phyloP scores from a whole-genome alignment of 208 protist genomes.

The Leishmania amazonensis region DNA sequence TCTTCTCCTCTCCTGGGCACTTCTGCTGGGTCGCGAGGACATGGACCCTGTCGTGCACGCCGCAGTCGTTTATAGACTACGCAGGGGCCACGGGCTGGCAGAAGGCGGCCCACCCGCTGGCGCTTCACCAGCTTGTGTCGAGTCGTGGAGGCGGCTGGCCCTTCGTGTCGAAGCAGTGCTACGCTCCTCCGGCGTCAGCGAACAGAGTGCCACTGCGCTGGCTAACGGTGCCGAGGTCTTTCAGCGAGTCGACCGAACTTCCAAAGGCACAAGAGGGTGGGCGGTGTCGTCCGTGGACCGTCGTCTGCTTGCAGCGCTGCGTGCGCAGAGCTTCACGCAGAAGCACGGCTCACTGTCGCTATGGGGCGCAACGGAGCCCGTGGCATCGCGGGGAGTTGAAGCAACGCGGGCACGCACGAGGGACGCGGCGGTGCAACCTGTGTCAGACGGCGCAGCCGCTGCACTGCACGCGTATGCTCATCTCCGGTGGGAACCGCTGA shows the following conservation, averaged over 20 bases:
- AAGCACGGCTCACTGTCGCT: background rate
- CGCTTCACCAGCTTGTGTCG: background rate
- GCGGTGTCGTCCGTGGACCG: slow-evolving; percentile 10
- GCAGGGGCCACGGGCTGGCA: background rate
- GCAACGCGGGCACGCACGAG: too few species aligned
- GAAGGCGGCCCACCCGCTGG: background rate
- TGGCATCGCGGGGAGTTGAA: background rate
- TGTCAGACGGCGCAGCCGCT: background rate
- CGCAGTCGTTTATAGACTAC: slow-evolving; percentile 25
- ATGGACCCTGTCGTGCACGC: slow-evolving; percentile 9
- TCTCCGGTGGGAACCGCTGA: slow-evolving; percentile 13
- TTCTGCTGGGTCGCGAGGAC: slow-evolving; percentile 12
- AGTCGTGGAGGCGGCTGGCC: slow-evolving; percentile 21
- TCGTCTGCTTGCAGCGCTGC: background rate
- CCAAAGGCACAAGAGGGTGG: slow-evolving; percentile 13
- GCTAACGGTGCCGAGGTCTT: slow-evolving; percentile 2
- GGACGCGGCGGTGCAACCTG: background rate
- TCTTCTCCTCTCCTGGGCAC: slow-evolving; percentile 21
- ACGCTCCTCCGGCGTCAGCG: background rate
- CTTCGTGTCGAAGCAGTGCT: background rate
- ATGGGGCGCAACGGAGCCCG: background rate
- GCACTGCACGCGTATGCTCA: slow-evolving; percentile 11
- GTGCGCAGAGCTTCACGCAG: background rate
- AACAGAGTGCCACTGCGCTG: slow-evolving; percentile 1
- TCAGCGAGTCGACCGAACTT: slow-evolving; percentile 1